A percentile compares a stretch with the other conserved stretches of the same genome.
Evolutionary conservation across 805 yeast species (phyloP).

Genomic region (Starmerella etchellsii): DNA sequence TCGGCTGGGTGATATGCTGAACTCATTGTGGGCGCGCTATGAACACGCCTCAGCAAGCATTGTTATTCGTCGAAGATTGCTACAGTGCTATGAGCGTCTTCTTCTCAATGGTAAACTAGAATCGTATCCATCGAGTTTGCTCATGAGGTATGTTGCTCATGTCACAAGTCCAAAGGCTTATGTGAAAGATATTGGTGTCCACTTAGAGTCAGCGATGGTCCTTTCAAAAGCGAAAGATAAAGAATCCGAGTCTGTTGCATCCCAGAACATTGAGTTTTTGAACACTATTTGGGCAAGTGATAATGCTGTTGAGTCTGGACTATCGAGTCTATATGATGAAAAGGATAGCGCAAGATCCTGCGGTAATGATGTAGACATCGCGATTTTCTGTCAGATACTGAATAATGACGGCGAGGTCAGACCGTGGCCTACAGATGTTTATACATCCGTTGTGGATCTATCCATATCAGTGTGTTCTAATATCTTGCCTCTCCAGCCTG

Average conservation of each 20-base stretch:
- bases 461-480: conserved; percentile 66
- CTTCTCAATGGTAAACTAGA: conserved; percentile 13
- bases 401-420: not conserved
- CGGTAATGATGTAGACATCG: conserved; percentile 8
- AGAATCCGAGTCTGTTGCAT: no score
- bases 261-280: not conserved
- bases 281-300: not conserved
- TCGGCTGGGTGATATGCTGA: conserved; percentile 38
- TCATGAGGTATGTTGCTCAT: conserved; percentile 27
- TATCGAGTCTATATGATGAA: not conserved
- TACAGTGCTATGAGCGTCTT: conserved; percentile 18
- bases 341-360: not conserved
- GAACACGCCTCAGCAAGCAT: conserved; percentile 17
- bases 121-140: conserved; percentile 30
- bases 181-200: conserved; percentile 10
- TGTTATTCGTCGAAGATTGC: conserved; percentile 18
- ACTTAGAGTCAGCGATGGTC: conserved; percentile 9
- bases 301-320: conserved; percentile 1
- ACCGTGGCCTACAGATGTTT: conserved; percentile 2
- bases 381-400: not conserved
- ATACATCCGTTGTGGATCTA: conserved; percentile 42
- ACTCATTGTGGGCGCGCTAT: conserved; percentile 29
- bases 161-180: conserved; percentile 8
- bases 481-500: conserved; percentile 56
- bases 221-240: not conserved